Base-by-base conservation (phyloP, 2,329 filamentous ascomycete genomes). In the Sclerotinia sclerotiorum region DNA sequence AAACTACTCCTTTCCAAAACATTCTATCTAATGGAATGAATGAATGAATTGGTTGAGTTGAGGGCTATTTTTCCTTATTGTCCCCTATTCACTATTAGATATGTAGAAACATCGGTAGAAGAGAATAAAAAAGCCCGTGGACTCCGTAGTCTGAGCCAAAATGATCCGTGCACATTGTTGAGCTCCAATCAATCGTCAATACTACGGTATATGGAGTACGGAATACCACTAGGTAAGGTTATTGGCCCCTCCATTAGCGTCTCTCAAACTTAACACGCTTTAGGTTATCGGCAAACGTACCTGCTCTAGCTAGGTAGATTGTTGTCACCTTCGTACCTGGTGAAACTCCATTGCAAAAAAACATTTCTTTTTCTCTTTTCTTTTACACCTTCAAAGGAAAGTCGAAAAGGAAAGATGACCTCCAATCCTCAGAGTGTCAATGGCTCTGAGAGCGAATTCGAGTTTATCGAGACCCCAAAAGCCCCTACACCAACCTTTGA, bases 381-480 rank as follows among this genome's bases (percentile, higher is more conserved):
- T 72, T 62, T 63, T 10, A 8, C 35, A 69, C 35, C 68, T 58
- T 65, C 55, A 17, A 49, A 67, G 67, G 65, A 39, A 39, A 68
- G 49, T 69, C 65, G 70, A 70, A 72, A 72, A 72, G 54, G 67
- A 67, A 65, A 73, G 79, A 83, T 76, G 75, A 83, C 84, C 79
- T 84, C 83, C 69, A 83, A 84, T 73, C 76, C 81, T 70, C 78
- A 80, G 73, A 83, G 82, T 75, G 76, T 78, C 74, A 82, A 81
- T 77, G 81, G 81, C 79, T 83, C 80, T 70, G 82, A 83, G 79
- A 81, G 81, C 73, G 80, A 83, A 72, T 90, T 91, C 78, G 87
- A 90, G 79, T 91, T 89, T 78, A 84, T 86, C 76, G 80, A 85
- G 74, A 87, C 84, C 76, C 85, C 84, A 46, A 82, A 82, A 75